Conservation (phyloP, 805 yeast genomes). For the Yamadazyma endophytica region DNA sequence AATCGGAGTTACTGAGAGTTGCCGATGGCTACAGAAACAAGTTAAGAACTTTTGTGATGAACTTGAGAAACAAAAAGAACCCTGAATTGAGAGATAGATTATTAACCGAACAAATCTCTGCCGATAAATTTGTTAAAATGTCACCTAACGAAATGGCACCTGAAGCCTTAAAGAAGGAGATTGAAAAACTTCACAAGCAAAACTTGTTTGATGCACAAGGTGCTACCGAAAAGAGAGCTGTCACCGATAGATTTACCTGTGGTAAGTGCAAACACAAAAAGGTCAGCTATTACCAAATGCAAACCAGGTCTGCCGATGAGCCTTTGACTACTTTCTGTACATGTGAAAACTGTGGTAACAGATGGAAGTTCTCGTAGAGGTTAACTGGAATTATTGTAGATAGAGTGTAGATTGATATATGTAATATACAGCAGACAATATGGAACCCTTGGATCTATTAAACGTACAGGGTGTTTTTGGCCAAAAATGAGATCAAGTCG, state of each 20-base stretch:
- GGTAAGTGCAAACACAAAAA: constrained; percentile 97
- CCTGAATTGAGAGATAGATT: constrained; percentile 76
- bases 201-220: constrained; percentile 96
- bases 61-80: constrained; percentile 83
- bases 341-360: constrained; percentile 94
- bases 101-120: constrained; percentile 59
- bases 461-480: constrained; percentile 23
- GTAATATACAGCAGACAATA: background rate
- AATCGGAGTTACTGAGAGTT: constrained; percentile 53
- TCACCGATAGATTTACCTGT: constrained; percentile 94
- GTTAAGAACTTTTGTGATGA: constrained; percentile 81
- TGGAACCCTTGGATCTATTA: constrained; percentile 1
- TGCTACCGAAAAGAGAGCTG: constrained; percentile 92
- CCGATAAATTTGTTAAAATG: constrained; percentile 71
- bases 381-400: constrained; percentile 1
- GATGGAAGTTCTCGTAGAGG: constrained; percentile 91
- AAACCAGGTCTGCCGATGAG: constrained; percentile 98
- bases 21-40: constrained; percentile 70
- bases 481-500: constrained; percentile 60
- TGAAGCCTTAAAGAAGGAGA: constrained; percentile 77
- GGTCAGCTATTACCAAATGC: constrained; percentile 96
- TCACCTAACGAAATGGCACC: constrained; percentile 95
- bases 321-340: constrained; percentile 98
- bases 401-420: constrained; percentile 2
- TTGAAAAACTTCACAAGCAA: constrained; percentile 80